phyloP scores from a whole-genome alignment of 2,329 filamentous ascomycete genomes.

The Nemania sp. region DNA sequence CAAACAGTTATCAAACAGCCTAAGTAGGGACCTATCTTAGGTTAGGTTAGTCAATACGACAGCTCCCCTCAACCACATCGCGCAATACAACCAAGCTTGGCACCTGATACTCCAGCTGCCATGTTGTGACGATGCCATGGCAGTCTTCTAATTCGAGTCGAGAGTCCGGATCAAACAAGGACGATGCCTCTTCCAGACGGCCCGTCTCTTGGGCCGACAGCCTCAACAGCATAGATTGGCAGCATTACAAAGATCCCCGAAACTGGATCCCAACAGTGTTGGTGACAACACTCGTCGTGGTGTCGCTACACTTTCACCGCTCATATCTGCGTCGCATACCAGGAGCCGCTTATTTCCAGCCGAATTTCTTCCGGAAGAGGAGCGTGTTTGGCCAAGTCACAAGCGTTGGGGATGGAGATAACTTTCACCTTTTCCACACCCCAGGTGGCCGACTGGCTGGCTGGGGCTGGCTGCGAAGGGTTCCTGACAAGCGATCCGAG shows the following conservation, averaged over 20 bases:
- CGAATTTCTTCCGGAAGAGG: slow-evolving; percentile 72
- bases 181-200: slow-evolving; percentile 41
- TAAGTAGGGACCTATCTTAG: no score
- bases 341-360: slow-evolving; percentile 72
- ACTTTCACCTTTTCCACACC: slow-evolving; percentile 92
- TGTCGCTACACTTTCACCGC: slow-evolving; percentile 64
- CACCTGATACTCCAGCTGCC: not conserved
- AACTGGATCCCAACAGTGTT: slow-evolving; percentile 58
- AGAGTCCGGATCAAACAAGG: slow-evolving; percentile 20
- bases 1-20: no score
- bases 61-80: no score
- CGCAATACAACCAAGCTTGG: slow-evolving; percentile 3
- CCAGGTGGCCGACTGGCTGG: slow-evolving; percentile 85
- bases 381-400: slow-evolving; percentile 86
- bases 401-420: slow-evolving; percentile 94
- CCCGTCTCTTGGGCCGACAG: slow-evolving; percentile 46
- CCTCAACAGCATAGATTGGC: slow-evolving; percentile 55
- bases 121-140: slow-evolving; percentile 27
- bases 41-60: no score
- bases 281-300: slow-evolving; percentile 58
- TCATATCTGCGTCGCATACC: slow-evolving; percentile 85
- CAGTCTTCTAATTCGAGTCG: slow-evolving; percentile 19
- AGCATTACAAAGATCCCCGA: slow-evolving; percentile 56
- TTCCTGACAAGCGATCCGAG: slow-evolving; percentile 69
- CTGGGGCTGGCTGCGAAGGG: slow-evolving; percentile 86